phyloP scores from a whole-genome alignment of 352 stramenopile genomes.

The Globisporangium alternatum region DNA sequence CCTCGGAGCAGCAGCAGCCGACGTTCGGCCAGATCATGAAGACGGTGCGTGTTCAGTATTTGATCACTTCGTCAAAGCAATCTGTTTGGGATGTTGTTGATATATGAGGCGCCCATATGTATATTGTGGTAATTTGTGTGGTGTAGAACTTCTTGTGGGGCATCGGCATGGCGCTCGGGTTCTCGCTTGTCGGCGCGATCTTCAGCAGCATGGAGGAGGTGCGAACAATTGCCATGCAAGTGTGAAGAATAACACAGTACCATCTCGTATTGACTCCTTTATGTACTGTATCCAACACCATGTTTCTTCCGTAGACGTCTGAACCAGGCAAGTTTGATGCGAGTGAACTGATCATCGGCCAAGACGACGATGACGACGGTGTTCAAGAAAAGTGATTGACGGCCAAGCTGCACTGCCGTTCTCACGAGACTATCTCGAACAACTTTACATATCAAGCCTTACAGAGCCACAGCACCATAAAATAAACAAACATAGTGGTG shows the following conservation, averaged over 20 bases:
- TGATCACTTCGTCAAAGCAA: neutral
- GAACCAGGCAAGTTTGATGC: conserved; percentile 11
- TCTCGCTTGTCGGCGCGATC: conserved; percentile 65
- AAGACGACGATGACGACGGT: neutral
- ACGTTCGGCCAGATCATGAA: conserved; percentile 70
- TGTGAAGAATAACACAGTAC: too few relatives aligned
- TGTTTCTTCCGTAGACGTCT: neutral
- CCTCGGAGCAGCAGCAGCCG: conserved; percentile 39
- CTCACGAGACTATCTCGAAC: neutral
- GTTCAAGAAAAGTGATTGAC: neutral
- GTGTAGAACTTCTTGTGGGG: conserved; percentile 77
- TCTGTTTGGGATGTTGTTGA: too few relatives aligned
- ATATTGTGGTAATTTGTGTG: neutral
- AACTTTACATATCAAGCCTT: conserved; percentile 35
- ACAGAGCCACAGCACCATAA: conserved; percentile 9
- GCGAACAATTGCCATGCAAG: neutral
- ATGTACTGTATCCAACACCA: neutral
- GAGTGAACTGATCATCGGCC: neutral
- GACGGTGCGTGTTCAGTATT: conserved; percentile 27
- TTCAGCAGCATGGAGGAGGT: conserved; percentile 73
- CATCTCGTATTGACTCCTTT: too few relatives aligned
- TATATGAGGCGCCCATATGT: too few relatives aligned
- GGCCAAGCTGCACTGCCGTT: neutral
- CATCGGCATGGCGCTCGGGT: conserved; percentile 72
- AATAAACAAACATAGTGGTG: too few relatives aligned